Evolutionary conservation across 2,329 filamentous ascomycete genomes (phyloP).

Genomic region (Cadophora sp.): DNA sequence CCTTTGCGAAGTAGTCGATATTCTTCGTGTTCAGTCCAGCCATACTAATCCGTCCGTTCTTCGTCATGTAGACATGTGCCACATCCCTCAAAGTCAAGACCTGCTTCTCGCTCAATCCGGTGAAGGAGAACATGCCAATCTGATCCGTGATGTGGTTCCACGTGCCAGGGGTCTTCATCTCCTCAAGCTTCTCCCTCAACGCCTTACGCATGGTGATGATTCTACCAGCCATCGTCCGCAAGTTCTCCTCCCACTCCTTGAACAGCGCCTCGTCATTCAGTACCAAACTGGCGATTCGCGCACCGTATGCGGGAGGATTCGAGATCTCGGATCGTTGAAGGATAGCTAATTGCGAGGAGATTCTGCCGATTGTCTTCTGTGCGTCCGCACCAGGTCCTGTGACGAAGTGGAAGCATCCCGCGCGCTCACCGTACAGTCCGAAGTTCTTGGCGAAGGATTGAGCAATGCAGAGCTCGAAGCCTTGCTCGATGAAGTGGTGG

Average conservation of each 20-base stretch:
- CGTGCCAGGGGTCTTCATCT: constrained; percentile 81
- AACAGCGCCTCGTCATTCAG: constrained; percentile 86
- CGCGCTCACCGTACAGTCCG: constrained; percentile 94
- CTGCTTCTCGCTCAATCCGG: constrained; percentile 76
- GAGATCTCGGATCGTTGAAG: constrained; percentile 97
- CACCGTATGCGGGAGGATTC: constrained; percentile 94
- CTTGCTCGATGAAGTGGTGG: constrained; percentile 90
- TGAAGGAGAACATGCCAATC: constrained; percentile 99
- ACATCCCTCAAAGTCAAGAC: constrained; percentile 73
- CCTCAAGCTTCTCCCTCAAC: constrained; percentile 81
- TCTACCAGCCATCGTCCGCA: constrained; percentile 91
- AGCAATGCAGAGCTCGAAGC: constrained; percentile 85
- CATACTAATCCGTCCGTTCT: constrained; percentile 98
- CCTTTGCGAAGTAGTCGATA: constrained; percentile 90
- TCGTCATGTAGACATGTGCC: constrained; percentile 88
- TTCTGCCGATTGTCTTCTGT: constrained; percentile 61
- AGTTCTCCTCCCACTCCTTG: constrained; percentile 86
- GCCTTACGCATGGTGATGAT: constrained; percentile 91
- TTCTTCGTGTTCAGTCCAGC: constrained; percentile 94
- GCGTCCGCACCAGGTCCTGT: constrained; percentile 75
- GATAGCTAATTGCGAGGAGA: constrained; percentile 89
- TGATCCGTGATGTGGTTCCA: constrained; percentile 99
- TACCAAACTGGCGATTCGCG: constrained; percentile 82
- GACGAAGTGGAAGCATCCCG: constrained; percentile 95
- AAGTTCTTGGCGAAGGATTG: constrained; percentile 99